Percentiles rank a stretch among this genome's conserved stretches.
Evolutionary conservation across 768 basidiomycete genomes (phyloP).

Genomic region (Tricholoma sp.): DNA sequence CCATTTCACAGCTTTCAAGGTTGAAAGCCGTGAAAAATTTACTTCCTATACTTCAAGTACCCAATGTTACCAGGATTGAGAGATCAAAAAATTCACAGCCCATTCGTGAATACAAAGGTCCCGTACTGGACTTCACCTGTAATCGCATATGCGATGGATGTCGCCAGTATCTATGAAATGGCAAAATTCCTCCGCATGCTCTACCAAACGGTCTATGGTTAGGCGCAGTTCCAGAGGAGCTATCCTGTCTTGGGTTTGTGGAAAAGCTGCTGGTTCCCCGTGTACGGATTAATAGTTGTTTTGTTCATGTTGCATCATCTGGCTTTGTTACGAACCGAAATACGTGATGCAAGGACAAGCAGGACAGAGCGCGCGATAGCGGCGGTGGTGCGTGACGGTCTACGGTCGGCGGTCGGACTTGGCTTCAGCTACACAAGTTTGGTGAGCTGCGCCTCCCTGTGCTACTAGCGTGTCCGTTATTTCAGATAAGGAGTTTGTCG

Average conservation of each 20-base stretch:
- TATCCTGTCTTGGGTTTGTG: slow-evolving; percentile 22
- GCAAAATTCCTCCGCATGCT: background rate
- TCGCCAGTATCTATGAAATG: background rate
- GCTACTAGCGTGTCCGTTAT: too few relatives aligned
- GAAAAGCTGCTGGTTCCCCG: slow-evolving; percentile 27
- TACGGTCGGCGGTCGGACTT: too few relatives aligned
- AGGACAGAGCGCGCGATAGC: too few relatives aligned
- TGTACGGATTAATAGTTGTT: too few relatives aligned
- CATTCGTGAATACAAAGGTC: background rate
- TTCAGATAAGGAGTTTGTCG: too few relatives aligned
- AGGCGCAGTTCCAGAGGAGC: slow-evolving; percentile 20
- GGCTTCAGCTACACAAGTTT: too few relatives aligned
- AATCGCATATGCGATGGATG: background rate
- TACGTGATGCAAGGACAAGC: too few relatives aligned
- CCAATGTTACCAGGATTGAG: background rate
- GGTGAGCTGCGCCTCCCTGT: too few relatives aligned
- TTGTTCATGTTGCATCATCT: too few relatives aligned
- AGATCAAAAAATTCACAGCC: background rate
- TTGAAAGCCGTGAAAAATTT: background rate
- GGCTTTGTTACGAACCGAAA: too few relatives aligned
- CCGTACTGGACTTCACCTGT: background rate
- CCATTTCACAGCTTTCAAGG: background rate
- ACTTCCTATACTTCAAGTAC: background rate
- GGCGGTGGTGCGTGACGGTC: too few relatives aligned
- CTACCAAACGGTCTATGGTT: background rate